Percentiles rank a stretch among this genome's conserved stretches.
phyloP scores from a whole-genome alignment of 257 asterid genomes.

The Leonotis leonurus region DNA sequence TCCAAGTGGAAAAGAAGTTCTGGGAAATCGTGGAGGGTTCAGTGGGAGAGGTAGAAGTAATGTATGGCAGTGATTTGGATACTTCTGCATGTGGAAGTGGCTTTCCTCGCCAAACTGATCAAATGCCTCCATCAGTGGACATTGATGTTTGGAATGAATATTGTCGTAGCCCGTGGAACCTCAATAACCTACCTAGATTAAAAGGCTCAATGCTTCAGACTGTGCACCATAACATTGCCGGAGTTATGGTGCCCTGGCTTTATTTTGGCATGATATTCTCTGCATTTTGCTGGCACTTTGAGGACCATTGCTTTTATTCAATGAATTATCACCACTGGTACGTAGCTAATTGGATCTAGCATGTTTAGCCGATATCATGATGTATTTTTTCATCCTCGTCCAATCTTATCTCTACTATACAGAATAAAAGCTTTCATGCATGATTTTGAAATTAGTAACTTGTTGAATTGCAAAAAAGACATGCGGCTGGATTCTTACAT shows the following conservation, averaged over 20 bases:
- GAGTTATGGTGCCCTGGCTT: constrained; percentile 98
- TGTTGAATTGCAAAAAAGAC: neutral
- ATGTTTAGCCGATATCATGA: constrained; percentile 11
- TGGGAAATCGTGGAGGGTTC: constrained; percentile 98
- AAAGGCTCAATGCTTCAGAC: constrained; percentile 86
- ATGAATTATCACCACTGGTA: constrained; percentile 98
- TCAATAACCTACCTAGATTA: constrained; percentile 86
- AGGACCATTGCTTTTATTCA: constrained; percentile 96
- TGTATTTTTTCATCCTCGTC: neutral
- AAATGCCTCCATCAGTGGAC: constrained; percentile 47
- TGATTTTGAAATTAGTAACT: neutral
- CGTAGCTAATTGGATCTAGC: constrained; percentile 13
- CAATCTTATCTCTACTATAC: neutral
- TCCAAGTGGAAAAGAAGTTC: constrained; percentile 77
- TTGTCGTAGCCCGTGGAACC: constrained; percentile 84
- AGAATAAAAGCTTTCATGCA: neutral
- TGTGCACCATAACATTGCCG: constrained; percentile 85
- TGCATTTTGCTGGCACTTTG: constrained; percentile 97
- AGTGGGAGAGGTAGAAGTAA: constrained; percentile 80
- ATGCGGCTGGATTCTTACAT: neutral
- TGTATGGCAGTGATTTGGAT: constrained; percentile 95
- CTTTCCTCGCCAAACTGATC: constrained; percentile 60
- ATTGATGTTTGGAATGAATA: constrained; percentile 70
- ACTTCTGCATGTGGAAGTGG: constrained; percentile 90
- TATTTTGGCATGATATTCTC: constrained; percentile 93